Evolutionary conservation across 2,329 filamentous ascomycete species (phyloP).

Genomic region (Sporothrix luriei): DNA sequence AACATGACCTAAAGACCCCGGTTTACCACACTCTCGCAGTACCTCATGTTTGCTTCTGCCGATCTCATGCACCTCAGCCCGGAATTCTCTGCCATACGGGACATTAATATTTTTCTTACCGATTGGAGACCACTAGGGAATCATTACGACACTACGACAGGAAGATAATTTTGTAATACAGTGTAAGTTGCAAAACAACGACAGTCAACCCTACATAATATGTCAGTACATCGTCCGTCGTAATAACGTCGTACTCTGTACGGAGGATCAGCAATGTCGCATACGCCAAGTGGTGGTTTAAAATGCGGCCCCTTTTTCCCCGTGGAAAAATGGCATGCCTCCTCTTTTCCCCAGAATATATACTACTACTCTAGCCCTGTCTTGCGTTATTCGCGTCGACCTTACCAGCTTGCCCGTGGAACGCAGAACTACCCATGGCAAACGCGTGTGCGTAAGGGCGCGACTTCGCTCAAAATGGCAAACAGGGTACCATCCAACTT

Average conservation of each 20-base stretch:
- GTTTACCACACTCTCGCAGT: not conserved
- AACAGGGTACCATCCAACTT: slow-evolving; percentile 12
- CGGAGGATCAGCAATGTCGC: not conserved
- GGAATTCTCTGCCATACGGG: slow-evolving; percentile 10
- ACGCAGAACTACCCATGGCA: slow-evolving; percentile 17
- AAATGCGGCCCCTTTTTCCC: not conserved
- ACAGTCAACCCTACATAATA: not conserved
- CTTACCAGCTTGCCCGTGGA: slow-evolving; percentile 17
- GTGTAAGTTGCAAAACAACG: not conserved
- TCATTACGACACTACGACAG: not conserved
- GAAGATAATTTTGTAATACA: not conserved
- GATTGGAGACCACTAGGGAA: slow-evolving; percentile 1
- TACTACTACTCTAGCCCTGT: slow-evolving; percentile 9
- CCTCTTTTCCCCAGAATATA: slow-evolving; percentile 20
- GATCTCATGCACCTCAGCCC: slow-evolving; percentile 27
- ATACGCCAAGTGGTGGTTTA: slow-evolving; percentile 3
- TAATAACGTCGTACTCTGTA: no score
- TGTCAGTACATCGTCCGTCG: no score
- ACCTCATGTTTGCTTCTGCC: slow-evolving; percentile 1
- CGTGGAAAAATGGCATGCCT: not conserved
- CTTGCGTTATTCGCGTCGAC: slow-evolving; percentile 20
- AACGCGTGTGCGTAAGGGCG: not conserved
- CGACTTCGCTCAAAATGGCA: not conserved
- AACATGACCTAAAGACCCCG: not conserved
- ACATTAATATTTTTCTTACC: not conserved